A percentile compares a stretch with the other conserved stretches of the same genome.
These are phyloP conservation scores for Podospora fimiseda DNA, from an alignment of 495 filamentous ascomycete genomes.

Conservation along the genomic window DNA sequence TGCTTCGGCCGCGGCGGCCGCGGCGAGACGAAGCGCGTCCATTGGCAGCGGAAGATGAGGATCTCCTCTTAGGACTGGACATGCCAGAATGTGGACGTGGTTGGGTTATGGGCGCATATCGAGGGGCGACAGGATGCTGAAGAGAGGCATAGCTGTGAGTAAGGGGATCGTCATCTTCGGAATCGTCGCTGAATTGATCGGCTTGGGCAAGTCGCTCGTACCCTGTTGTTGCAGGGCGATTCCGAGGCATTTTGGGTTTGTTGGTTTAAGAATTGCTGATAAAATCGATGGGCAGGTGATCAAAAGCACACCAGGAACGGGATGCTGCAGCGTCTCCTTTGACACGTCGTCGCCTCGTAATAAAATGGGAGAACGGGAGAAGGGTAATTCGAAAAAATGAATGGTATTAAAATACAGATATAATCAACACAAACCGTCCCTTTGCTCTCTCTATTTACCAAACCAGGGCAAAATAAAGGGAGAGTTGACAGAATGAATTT, in stretches of 20 bases:
- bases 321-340: too few species aligned
- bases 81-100: constrained; percentile 57
- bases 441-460: neutral
- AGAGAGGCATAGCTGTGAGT: constrained; percentile 49
- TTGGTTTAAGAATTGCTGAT: neutral
- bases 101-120: constrained; percentile 61
- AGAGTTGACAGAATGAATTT: neutral
- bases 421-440: neutral
- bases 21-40: constrained; percentile 24
- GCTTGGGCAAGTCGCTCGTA: constrained; percentile 90
- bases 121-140: constrained; percentile 56
- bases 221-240: constrained; percentile 71
- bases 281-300: neutral
- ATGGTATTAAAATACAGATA: neutral
- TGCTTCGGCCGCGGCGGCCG: constrained; percentile 62
- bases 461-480: constrained; percentile 1
- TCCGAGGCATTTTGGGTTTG: constrained; percentile 29
- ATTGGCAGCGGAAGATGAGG: constrained; percentile 3
- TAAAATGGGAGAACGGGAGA: neutral
- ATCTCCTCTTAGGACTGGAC: constrained; percentile 40
- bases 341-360: too few species aligned
- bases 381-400: neutral
- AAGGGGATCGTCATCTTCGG: constrained; percentile 53
- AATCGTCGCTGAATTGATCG: constrained; percentile 75
- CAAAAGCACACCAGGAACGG: too few species aligned